A percentile compares a stretch with the other conserved stretches of the same genome.
Conservation (phyloP, 2,329 filamentous ascomycete genomes). For the Colletotrichum shisoi region DNA sequence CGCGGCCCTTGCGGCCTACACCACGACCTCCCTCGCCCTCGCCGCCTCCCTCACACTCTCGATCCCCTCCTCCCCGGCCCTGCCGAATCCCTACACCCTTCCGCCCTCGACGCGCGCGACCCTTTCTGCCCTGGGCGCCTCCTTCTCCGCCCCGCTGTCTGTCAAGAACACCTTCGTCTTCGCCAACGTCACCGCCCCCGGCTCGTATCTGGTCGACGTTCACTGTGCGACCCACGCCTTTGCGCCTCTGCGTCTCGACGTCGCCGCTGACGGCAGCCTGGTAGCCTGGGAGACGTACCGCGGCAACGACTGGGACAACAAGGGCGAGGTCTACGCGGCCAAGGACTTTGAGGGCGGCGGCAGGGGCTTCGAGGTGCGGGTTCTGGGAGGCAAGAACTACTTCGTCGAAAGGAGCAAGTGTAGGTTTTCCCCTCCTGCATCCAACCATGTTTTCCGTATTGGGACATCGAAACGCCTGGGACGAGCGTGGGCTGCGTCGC, state of each 20-base stretch:
- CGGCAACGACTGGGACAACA: slow-evolving; percentile 89
- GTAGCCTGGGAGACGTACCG: slow-evolving; percentile 84
- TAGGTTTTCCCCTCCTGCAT: slow-evolving; percentile 56
- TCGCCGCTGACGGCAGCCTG: slow-evolving; percentile 59
- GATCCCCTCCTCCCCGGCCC: slow-evolving; percentile 49
- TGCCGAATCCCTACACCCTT: slow-evolving; percentile 62
- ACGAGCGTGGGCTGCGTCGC: background rate
- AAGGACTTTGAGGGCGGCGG: slow-evolving; percentile 38
- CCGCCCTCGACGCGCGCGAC: slow-evolving; percentile 73
- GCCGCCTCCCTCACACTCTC: slow-evolving; percentile 57
- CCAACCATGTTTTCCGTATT: too few relatives aligned
- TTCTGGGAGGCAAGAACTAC: slow-evolving; percentile 72
- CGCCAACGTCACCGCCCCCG: slow-evolving; percentile 68
- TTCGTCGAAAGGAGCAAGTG: slow-evolving; percentile 79
- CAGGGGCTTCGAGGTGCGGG: slow-evolving; percentile 66
- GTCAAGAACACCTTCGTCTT: slow-evolving; percentile 78
- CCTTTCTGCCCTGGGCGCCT: slow-evolving; percentile 54
- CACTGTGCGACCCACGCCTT: slow-evolving; percentile 79
- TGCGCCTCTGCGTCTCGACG: slow-evolving; percentile 80
- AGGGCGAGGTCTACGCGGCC: slow-evolving; percentile 66
- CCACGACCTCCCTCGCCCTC: slow-evolving; percentile 47
- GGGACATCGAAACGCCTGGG: too few relatives aligned
- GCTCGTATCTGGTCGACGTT: slow-evolving; percentile 83
- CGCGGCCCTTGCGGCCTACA: slow-evolving; percentile 49
- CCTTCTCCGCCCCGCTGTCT: slow-evolving; percentile 68